Evolutionary conservation across 441 rosid species (phyloP).

Genomic region (Kokia cookei): DNA sequence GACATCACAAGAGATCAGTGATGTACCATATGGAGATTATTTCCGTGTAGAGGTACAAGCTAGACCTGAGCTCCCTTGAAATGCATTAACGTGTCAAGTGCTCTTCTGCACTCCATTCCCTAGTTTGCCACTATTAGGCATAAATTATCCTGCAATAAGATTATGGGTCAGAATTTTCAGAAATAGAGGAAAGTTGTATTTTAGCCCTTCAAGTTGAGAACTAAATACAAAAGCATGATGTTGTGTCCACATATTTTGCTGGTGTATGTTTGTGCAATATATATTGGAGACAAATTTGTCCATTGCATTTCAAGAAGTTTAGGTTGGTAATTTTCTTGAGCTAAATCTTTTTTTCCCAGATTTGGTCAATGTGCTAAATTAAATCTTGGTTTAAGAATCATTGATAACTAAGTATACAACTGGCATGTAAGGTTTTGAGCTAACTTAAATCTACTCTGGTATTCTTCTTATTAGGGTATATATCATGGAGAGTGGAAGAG

Average conservation of each 20-base stretch:
- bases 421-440: background rate
- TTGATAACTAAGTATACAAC: background rate
- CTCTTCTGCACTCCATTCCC: background rate
- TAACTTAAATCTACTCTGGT: background rate
- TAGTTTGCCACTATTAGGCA: background rate
- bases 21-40: slow-evolving; percentile 89
- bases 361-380: background rate
- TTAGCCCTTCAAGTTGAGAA: background rate
- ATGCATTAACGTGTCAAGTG: background rate
- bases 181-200: background rate
- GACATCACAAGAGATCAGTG: slow-evolving; percentile 82
- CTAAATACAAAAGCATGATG: background rate
- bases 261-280: background rate
- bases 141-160: slow-evolving; percentile 7
- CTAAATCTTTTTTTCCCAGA: background rate
- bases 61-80: slow-evolving; percentile 7
- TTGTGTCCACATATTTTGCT: background rate
- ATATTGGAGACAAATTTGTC: background rate
- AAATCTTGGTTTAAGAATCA: background rate
- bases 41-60: slow-evolving; percentile 78
- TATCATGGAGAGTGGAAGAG: background rate
- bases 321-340: background rate
- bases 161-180: background rate
- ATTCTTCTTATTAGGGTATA: background rate
- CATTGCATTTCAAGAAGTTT: background rate